Percentiles rank a stretch among this genome's conserved stretches.
Conservation (phyloP, 768 basidiomycete species). For the Pleurotus giganteus region DNA sequence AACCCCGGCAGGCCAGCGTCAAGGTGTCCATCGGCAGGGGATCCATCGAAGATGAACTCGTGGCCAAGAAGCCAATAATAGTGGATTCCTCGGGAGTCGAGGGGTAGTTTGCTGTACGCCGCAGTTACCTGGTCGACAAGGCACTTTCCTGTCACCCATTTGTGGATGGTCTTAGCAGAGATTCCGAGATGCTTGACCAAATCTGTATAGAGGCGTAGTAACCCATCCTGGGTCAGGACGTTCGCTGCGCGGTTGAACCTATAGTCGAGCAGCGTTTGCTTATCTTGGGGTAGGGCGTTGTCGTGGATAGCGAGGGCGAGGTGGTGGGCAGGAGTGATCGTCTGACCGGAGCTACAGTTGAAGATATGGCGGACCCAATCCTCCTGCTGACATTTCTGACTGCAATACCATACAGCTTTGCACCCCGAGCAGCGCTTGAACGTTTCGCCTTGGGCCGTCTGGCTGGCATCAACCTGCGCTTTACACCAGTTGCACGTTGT, state of each 20-base stretch:
- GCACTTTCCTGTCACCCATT: background rate
- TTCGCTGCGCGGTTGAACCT: background rate
- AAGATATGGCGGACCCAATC: conserved; percentile 32
- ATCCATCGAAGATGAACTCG: background rate
- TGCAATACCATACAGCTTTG: conserved; percentile 31
- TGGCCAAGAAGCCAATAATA: background rate
- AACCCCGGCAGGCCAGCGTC: too few relatives aligned
- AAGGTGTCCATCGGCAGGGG: background rate
- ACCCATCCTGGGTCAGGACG: background rate
- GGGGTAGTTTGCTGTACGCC: background rate
- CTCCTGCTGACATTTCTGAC: conserved; percentile 23
- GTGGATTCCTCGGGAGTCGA: background rate
- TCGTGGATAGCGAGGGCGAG: conserved; percentile 25
- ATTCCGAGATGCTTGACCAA: background rate
- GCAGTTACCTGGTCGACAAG: conserved; percentile 2
- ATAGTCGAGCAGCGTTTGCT: conserved; percentile 31
- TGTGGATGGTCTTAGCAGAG: background rate
- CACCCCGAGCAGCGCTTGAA: conserved; percentile 21
- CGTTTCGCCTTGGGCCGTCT: too few relatives aligned
- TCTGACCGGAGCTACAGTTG: conserved; percentile 24
- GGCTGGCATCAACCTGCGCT: too few relatives aligned
- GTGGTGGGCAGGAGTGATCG: conserved; percentile 29
- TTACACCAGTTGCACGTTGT: too few relatives aligned
- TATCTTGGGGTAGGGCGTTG: conserved; percentile 26
- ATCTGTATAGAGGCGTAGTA: background rate